These are phyloP conservation scores for Wickerhamiella brachini DNA, from an alignment of 805 yeast species.

Conservation along the genomic window DNA sequence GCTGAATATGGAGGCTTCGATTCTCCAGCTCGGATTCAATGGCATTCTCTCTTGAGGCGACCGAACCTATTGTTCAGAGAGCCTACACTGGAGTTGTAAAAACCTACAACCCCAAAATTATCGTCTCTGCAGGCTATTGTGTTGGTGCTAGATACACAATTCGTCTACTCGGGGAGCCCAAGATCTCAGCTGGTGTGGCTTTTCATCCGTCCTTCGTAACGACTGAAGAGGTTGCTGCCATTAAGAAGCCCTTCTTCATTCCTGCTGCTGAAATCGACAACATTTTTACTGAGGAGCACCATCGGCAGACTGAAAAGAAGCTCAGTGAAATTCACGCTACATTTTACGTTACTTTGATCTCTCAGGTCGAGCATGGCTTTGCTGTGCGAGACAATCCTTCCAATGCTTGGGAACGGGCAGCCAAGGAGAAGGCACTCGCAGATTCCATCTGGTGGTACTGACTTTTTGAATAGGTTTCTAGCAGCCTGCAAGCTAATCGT, in stretches of 20 bases:
- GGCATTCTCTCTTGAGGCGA: constrained; percentile 35
- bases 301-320: constrained; percentile 46
- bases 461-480: constrained; percentile 2
- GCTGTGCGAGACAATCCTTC: constrained; percentile 61
- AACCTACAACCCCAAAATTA: constrained; percentile 32
- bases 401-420: constrained; percentile 40
- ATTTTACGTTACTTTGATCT: constrained; percentile 48
- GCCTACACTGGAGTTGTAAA: constrained; percentile 34
- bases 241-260: constrained; percentile 52
- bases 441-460: constrained; percentile 26
- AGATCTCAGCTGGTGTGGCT: constrained; percentile 44
- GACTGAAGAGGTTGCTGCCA: constrained; percentile 46
- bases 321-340: constrained; percentile 39
- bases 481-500: no score
- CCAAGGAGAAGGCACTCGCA: constrained; percentile 48
- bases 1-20: constrained; percentile 14
- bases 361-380: constrained; percentile 63
- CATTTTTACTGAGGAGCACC: constrained; percentile 48
- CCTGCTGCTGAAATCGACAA: constrained; percentile 63
- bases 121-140: constrained; percentile 55
- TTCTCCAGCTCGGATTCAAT: constrained; percentile 35
- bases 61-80: constrained; percentile 35
- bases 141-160: constrained; percentile 66
- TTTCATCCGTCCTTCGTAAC: constrained; percentile 76
- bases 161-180: constrained; percentile 31